These are phyloP conservation scores for Arthrinium phaeospermum DNA, from an alignment of 2,329 filamentous ascomycete genomes.

Conservation along the genomic window DNA sequence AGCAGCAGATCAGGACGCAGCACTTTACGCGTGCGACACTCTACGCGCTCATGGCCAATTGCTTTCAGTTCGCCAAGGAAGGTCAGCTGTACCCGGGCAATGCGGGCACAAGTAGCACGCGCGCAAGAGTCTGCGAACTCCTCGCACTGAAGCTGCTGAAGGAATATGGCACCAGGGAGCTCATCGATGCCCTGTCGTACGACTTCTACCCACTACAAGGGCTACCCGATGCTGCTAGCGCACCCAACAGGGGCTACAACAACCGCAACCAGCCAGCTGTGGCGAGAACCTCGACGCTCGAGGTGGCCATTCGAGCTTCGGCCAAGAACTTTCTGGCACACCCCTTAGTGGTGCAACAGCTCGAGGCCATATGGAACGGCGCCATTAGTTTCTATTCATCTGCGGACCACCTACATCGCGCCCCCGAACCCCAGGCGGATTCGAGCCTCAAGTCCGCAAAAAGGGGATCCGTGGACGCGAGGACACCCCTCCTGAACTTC, in stretches of 20 bases:
- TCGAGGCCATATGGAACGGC: slow-evolving; percentile 97
- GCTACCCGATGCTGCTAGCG: slow-evolving; percentile 56
- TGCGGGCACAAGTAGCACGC: slow-evolving; percentile 80
- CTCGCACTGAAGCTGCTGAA: slow-evolving; percentile 87
- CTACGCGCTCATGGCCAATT: slow-evolving; percentile 92
- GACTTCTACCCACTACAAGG: slow-evolving; percentile 94
- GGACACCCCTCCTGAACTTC: slow-evolving; percentile 58
- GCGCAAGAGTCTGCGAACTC: slow-evolving; percentile 88
- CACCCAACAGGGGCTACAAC: slow-evolving; percentile 43
- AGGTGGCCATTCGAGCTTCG: slow-evolving; percentile 90
- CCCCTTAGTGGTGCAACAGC: slow-evolving; percentile 87
- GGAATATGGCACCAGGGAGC: slow-evolving; percentile 85
- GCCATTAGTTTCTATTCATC: slow-evolving; percentile 93
- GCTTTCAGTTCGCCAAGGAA: slow-evolving; percentile 91
- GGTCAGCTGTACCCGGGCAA: slow-evolving; percentile 81
- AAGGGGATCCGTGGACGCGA: slow-evolving; percentile 46
- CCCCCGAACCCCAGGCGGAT: slow-evolving; percentile 37
- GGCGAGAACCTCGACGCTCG: slow-evolving; percentile 85
- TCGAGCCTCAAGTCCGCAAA: slow-evolving; percentile 32
- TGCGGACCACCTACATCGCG: slow-evolving; percentile 82
- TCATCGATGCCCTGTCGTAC: slow-evolving; percentile 93
- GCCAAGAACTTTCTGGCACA: slow-evolving; percentile 93
- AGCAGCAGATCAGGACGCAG: slow-evolving; percentile 81
- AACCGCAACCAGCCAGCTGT: slow-evolving; percentile 56
- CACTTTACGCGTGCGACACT: slow-evolving; percentile 87